Conservation (phyloP, 768 basidiomycete species). For the Glaciozyma antarctica region DNA sequence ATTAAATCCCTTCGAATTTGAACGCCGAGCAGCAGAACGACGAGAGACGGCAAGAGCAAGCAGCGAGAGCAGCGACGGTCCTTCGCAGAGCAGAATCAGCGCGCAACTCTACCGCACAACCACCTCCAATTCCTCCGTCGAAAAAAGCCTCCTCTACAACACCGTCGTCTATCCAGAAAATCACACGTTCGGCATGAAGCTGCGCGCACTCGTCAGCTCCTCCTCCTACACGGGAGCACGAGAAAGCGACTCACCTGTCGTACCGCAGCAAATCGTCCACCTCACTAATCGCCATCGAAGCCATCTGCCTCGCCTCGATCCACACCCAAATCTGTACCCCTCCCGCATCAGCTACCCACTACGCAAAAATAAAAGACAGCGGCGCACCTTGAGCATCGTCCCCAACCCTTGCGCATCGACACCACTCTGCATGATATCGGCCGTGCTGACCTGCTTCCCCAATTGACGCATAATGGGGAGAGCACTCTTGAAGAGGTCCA, state of each 20-base stretch:
- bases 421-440: slow-evolving; percentile 43
- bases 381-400: slow-evolving; percentile 72
- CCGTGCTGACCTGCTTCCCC: slow-evolving; percentile 78
- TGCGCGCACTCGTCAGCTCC: too few species aligned
- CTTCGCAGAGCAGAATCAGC: too few species aligned
- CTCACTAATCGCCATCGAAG: slow-evolving; percentile 64
- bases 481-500: slow-evolving; percentile 93
- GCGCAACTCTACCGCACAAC: too few species aligned
- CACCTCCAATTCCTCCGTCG: too few species aligned
- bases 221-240: not conserved
- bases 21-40: too few species aligned
- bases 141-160: too few species aligned
- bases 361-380: not conserved
- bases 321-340: slow-evolving; percentile 70
- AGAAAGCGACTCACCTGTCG: slow-evolving; percentile 46
- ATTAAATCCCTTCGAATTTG: too few species aligned
- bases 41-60: too few species aligned
- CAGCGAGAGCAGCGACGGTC: too few species aligned
- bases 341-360: not conserved
- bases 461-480: slow-evolving; percentile 85
- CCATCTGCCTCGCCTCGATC: slow-evolving; percentile 83
- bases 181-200: too few species aligned
- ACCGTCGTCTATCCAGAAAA: too few species aligned
- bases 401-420: slow-evolving; percentile 52
- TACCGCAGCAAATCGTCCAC: slow-evolving; percentile 79